A percentile compares a stretch with the other conserved stretches of the same genome.
phyloP scores from a whole-genome alignment of 371 early-diverging fungal species.

The Apophysomyces ossiformis region DNA sequence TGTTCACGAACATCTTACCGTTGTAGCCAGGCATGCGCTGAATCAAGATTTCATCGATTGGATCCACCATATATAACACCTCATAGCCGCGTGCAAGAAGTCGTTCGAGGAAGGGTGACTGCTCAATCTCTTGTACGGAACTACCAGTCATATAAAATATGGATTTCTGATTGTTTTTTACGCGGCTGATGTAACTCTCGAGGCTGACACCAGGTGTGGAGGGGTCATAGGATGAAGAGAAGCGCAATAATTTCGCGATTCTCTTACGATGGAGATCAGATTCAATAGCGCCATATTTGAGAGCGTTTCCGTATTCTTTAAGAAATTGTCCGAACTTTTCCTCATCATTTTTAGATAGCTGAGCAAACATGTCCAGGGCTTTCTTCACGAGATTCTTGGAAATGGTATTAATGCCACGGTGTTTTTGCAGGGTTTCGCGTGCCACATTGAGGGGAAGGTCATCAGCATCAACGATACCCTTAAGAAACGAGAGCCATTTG shows the following conservation, averaged over 20 bases:
- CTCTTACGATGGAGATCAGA: constrained; percentile 71
- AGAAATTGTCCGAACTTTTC: constrained; percentile 78
- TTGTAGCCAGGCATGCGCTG: constrained; percentile 76
- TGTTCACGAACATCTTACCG: constrained; percentile 79
- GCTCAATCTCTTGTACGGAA: constrained; percentile 71
- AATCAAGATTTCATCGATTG: constrained; percentile 92
- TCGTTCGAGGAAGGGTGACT: constrained; percentile 88
- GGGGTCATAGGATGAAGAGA: constrained; percentile 68
- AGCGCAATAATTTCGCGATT: constrained; percentile 83
- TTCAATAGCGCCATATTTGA: constrained; percentile 91
- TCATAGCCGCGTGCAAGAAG: constrained; percentile 87
- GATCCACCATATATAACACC: constrained; percentile 88
- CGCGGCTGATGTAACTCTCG: constrained; percentile 85
- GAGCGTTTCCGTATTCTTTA: constrained; percentile 68
- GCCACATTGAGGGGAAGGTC: constrained; percentile 96
- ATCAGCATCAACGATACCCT: constrained; percentile 91
- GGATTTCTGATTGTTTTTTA: constrained; percentile 86
- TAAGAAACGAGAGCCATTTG: constrained; percentile 72
- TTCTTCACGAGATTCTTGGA: constrained; percentile 87
- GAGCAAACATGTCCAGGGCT: constrained; percentile 82
- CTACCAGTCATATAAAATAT: constrained; percentile 89
- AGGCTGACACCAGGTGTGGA: constrained; percentile 64
- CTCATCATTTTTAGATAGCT: constrained; percentile 71
- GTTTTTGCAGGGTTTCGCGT: constrained; percentile 93
- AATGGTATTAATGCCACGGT: constrained; percentile 78